Evolutionary conservation across 306 rosid species (phyloP).

Genomic region (apple (Malus domestica)): ASM211411v1 NC_041795.1:5967501-5968000

Average conservation of each 20-base stretch:
- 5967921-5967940: background rate
- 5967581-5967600: background rate
- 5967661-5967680: background rate
- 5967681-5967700: background rate
- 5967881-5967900: background rate
- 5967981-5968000: background rate
- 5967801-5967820: conserved; percentile 11
- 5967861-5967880: background rate
- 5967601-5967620: background rate
- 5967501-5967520: conserved; percentile 48
- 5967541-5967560: conserved; percentile 40
- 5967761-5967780: conserved; percentile 62
- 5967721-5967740: conserved; percentile 49
- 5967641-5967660: background rate
- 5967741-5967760: conserved; percentile 56
- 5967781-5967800: conserved; percentile 72
- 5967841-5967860: conserved; percentile 1
- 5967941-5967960: background rate
- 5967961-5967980: background rate
- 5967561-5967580: background rate
- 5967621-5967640: background rate
- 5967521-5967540: conserved; percentile 39
- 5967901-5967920: background rate
- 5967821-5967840: background rate
- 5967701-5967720: conserved; percentile 45